phyloP scores from a whole-genome alignment of 2,329 filamentous ascomycete species.

The Chalara sp. region DNA sequence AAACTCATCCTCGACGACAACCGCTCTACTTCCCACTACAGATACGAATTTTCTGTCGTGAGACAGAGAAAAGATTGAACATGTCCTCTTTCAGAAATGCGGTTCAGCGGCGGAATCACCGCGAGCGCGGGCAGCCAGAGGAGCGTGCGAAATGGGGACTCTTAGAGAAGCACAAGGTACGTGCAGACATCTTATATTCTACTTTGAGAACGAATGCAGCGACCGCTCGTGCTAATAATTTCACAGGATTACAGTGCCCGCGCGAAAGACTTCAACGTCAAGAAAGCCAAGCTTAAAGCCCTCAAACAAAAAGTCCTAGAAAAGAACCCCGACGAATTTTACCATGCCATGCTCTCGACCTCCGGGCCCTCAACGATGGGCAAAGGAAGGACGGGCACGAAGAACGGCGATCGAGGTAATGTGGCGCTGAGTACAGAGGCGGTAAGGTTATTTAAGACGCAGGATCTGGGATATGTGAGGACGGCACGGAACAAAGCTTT shows the following conservation, averaged over 20 bases:
- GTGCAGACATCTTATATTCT: conserved; percentile 6
- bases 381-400: conserved; percentile 46
- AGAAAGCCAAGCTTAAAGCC: conserved; percentile 52
- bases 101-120: conserved; percentile 76
- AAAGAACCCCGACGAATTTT: conserved; percentile 68
- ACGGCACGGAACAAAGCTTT: conserved; percentile 52
- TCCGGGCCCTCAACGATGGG: conserved; percentile 47
- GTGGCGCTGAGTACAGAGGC: conserved; percentile 47
- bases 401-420: conserved; percentile 52
- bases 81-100: conserved; percentile 58
- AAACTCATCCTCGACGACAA: too few relatives aligned
- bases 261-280: conserved; percentile 59
- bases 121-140: conserved; percentile 80
- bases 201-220: not conserved
- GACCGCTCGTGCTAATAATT: not conserved
- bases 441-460: conserved; percentile 60
- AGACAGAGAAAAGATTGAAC: conserved; percentile 1
- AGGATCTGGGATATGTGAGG: conserved; percentile 59
- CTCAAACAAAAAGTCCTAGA: conserved; percentile 56
- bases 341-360: conserved; percentile 62
- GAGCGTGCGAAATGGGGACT: conserved; percentile 83
- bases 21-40: too few relatives aligned
- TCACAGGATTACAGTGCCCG: conserved; percentile 57
- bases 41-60: too few relatives aligned
- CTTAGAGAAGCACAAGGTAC: conserved; percentile 88